A percentile compares a stretch with the other conserved stretches of the same genome.
Conservation (phyloP, 306 rosid genomes). For the Sphenostylis stenocarpa region DNA sequence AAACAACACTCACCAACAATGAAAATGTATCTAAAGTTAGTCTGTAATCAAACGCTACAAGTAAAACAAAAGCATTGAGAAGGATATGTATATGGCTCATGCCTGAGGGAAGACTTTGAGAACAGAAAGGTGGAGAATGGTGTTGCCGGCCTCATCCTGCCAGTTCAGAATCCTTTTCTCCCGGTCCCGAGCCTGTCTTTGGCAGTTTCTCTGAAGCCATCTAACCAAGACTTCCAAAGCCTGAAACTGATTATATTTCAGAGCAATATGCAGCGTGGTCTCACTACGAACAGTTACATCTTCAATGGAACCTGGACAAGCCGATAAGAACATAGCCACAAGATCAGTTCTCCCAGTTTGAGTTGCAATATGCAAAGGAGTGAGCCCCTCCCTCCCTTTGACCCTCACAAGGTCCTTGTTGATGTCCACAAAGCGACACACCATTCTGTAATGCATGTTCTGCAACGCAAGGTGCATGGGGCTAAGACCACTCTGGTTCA, state of each 20-base stretch:
- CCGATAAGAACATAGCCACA: slow-evolving; percentile 25
- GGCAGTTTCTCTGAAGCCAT: slow-evolving; percentile 25
- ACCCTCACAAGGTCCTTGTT: slow-evolving; percentile 38
- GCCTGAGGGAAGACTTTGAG: slow-evolving; percentile 30
- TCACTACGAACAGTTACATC: slow-evolving; percentile 40
- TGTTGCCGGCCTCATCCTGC: slow-evolving; percentile 40
- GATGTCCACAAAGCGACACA: slow-evolving; percentile 2
- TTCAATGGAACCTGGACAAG: slow-evolving; percentile 40
- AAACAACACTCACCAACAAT: too few relatives aligned
- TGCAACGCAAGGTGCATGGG: slow-evolving; percentile 45
- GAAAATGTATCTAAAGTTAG: too few relatives aligned
- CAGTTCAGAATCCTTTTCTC: slow-evolving; percentile 20
- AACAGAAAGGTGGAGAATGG: slow-evolving; percentile 38
- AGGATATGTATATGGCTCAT: background rate
- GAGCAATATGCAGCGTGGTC: slow-evolving; percentile 47
- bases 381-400: slow-evolving; percentile 41
- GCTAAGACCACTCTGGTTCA: slow-evolving; percentile 29
- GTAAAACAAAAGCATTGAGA: background rate
- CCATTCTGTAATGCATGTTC: slow-evolving; percentile 6
- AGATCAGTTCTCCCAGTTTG: slow-evolving; percentile 16
- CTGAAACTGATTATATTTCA: slow-evolving; percentile 16
- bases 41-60: too few relatives aligned
- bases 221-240: slow-evolving; percentile 34
- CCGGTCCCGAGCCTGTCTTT: background rate
- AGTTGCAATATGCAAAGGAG: slow-evolving; percentile 45